Percentiles rank a stretch among this genome's conserved stretches.
phyloP scores from a whole-genome alignment of 305 asterid genomes.

The Fraxinus nigra region DNA sequence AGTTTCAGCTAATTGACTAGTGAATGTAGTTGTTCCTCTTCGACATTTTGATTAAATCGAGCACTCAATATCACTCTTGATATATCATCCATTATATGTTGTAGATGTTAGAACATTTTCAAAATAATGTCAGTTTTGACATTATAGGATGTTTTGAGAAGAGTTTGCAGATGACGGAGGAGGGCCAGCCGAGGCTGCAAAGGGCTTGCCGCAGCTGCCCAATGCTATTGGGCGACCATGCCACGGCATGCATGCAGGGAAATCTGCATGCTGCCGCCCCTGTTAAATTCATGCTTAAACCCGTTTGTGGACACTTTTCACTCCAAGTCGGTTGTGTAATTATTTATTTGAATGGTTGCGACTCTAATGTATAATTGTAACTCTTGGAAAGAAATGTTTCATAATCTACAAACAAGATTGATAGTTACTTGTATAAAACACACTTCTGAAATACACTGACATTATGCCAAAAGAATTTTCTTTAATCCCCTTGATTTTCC shows the following conservation, averaged over 20 bases:
- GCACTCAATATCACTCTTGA: neutral
- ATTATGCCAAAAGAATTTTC: neutral
- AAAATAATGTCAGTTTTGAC: neutral
- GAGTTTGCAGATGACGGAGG: neutral
- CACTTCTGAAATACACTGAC: neutral
- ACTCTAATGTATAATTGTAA: neutral
- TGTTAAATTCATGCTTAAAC: neutral
- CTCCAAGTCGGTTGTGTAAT: neutral
- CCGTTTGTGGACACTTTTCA: neutral
- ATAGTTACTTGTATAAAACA: neutral
- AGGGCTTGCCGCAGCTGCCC: neutral
- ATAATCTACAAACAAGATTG: neutral
- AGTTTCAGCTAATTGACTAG: neutral
- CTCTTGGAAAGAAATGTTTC: neutral
- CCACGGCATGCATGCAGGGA: neutral
- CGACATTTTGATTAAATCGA: neutral
- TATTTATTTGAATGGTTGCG: neutral
- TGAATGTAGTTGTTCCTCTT: neutral
- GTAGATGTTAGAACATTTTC: neutral
- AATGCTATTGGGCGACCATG: neutral
- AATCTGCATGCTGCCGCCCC: neutral
- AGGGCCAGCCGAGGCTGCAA: neutral
- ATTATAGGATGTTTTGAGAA: neutral
- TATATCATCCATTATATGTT: neutral
- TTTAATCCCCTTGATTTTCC: neutral